Percentiles rank a stretch among this genome's conserved stretches.
Evolutionary conservation across 1,284 basidiomycete species (phyloP).

Genomic region (Leccinum colubrinum): DNA sequence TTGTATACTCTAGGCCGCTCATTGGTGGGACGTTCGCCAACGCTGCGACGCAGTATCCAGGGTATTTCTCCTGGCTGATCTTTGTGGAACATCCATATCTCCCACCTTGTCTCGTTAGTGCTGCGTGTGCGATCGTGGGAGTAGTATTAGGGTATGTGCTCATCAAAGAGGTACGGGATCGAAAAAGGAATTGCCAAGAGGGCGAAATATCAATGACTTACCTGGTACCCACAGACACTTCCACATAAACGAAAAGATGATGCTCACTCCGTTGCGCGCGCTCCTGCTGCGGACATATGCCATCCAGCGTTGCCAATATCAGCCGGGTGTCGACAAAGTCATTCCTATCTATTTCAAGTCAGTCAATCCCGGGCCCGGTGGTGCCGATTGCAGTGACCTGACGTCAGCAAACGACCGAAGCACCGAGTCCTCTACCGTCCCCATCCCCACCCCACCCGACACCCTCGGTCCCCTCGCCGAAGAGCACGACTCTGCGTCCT

Average conservation of each 20-base stretch:
- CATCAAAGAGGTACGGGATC: constrained; percentile 22
- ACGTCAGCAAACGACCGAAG: no score
- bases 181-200: not conserved
- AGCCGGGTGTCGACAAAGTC: not conserved
- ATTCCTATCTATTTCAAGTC: not conserved
- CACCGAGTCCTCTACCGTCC: constrained; percentile 16
- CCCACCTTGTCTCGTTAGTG: constrained; percentile 21
- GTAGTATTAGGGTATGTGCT: constrained; percentile 16
- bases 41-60: constrained; percentile 17
- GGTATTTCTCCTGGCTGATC: constrained; percentile 15
- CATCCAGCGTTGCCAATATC: not conserved
- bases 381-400: no score
- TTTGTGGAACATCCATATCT: constrained; percentile 25
- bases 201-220: not conserved
- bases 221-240: constrained; percentile 16
- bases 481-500: constrained; percentile 39
- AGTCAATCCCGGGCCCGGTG: no score
- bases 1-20: constrained; percentile 12
- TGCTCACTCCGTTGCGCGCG: fast-evolving
- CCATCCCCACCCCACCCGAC: constrained; percentile 27
- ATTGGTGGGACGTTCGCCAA: constrained; percentile 23
- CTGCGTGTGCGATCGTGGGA: constrained; percentile 12
- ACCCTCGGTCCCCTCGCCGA: constrained; percentile 45
- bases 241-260: constrained; percentile 15
- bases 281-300: not conserved